Evolutionary conservation across 441 rosid species (phyloP), one percentile per base, ranked within the genome.

Genomic region (Gossypium schwendimanii): DNA sequence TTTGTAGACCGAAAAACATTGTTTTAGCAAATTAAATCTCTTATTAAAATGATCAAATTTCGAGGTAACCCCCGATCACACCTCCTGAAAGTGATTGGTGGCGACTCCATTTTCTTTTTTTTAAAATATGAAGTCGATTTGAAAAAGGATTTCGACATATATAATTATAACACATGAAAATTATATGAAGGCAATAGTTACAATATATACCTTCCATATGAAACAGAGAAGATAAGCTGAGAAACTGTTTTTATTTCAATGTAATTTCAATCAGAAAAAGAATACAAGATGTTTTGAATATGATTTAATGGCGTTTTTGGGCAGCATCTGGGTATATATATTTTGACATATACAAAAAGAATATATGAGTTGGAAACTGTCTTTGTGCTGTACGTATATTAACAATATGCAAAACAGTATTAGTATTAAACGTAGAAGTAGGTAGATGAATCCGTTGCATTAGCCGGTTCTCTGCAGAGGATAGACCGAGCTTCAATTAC

Each of bases 401-500:
- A 10, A 18, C 21, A 36, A 17, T 17, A 39, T 63, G 54, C 20
- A 21, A 0, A 1, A 21, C 24, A 3, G 2, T 28, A 36, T 36
- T 0, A n/a, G 28, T 0, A 12, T 76, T 86, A 93, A 66, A 89
- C 91, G 71, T 84, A 92, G 79, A 88, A 93, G 84, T 87, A 93
- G 60, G 91, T 80, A 1, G 94, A 87, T 61, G 94, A 71, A 66
- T 91, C 93, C 17, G 85, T 59, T 75, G 86, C 77, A 80, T 76
- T 91, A 70, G 92, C 77, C 1, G 87, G 75, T 77, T 94, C 98
- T 83, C 91, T 88, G 78, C 98, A 87, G 50, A 96, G 97, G 75
- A 96, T 96, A 8, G 98, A 93, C 65, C 98, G 89, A 79, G 98
- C 97, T 83, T 96, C 98, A 1, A 88, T 79, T 41, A 96, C 96